phyloP scores from a whole-genome alignment of 2,329 filamentous ascomycete species.

The Dothideomycetes sp. region DNA sequence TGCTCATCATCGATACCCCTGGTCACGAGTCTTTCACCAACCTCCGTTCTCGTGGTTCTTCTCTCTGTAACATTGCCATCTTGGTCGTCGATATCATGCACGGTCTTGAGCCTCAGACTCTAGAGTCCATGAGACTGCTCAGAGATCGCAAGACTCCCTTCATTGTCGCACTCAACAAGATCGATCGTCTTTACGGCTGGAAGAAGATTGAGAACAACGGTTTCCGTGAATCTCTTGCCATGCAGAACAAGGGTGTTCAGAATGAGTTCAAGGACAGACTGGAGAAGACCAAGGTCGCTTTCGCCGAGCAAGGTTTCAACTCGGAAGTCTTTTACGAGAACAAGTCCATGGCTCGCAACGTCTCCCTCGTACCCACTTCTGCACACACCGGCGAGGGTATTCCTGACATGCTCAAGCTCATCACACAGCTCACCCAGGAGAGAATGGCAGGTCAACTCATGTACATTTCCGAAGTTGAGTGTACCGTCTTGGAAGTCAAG shows the following conservation, averaged over 20 bases:
- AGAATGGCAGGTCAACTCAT: constrained; percentile 95
- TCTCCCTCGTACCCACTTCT: constrained; percentile 94
- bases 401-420: constrained; percentile 95
- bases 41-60: constrained; percentile 89
- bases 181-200: constrained; percentile 98
- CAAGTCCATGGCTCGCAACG: constrained; percentile 88
- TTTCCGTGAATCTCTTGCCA: constrained; percentile 80
- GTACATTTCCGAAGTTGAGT: constrained; percentile 97
- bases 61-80: constrained; percentile 98
- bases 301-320: constrained; percentile 96
- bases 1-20: constrained; percentile 94
- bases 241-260: constrained; percentile 88
- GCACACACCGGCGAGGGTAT: constrained; percentile 99
- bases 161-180: constrained; percentile 98
- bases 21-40: constrained; percentile 99
- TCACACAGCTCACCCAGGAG: constrained; percentile 86
- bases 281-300: constrained; percentile 83
- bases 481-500: constrained; percentile 97
- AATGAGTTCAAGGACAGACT: constrained; percentile 89
- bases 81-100: constrained; percentile 99
- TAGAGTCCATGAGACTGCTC: constrained; percentile 93
- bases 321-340: constrained; percentile 95
- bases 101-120: constrained; percentile 90
- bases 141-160: constrained; percentile 93
- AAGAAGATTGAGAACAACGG: constrained; percentile 98